Conservation (phyloP, 2,329 filamentous ascomycete genomes). For the Botrytis paeoniae region DNA sequence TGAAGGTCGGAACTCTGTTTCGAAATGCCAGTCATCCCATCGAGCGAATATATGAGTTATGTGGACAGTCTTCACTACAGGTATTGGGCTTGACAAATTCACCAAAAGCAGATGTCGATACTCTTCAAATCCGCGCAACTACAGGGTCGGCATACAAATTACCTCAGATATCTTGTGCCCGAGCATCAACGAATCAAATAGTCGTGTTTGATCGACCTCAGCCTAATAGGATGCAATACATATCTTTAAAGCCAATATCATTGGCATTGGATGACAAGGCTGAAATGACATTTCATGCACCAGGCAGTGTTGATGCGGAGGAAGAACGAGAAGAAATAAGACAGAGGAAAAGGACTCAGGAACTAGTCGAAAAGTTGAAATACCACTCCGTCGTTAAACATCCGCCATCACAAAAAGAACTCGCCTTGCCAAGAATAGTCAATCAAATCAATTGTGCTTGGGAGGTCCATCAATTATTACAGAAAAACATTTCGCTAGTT, state of each 20-base stretch:
- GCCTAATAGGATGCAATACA: slow-evolving; percentile 90
- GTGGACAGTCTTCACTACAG: slow-evolving; percentile 77
- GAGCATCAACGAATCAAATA: slow-evolving; percentile 74
- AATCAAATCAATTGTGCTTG: slow-evolving; percentile 95
- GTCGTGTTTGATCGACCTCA: slow-evolving; percentile 85
- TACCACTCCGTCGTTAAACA: slow-evolving; percentile 81
- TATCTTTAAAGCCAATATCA: slow-evolving; percentile 85
- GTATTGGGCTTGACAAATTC: slow-evolving; percentile 82
- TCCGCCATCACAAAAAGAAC: slow-evolving; percentile 75
- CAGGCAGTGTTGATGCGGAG: slow-evolving; percentile 64
- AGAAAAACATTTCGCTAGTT: slow-evolving; percentile 85
- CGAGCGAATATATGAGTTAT: slow-evolving; percentile 76
- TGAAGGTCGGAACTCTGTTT: slow-evolving; percentile 79
- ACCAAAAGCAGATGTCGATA: slow-evolving; percentile 54
- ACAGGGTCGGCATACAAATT: slow-evolving; percentile 50
- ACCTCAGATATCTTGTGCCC: slow-evolving; percentile 73
- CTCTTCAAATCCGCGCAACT: slow-evolving; percentile 65
- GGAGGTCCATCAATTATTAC: slow-evolving; percentile 80
- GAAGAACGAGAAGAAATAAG: slow-evolving; percentile 64
- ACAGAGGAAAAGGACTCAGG: slow-evolving; percentile 57
- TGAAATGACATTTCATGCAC: slow-evolving; percentile 40
- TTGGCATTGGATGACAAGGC: slow-evolving; percentile 77
- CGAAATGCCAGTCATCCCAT: slow-evolving; percentile 78
- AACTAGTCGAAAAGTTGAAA: slow-evolving; percentile 80
- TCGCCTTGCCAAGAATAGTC: slow-evolving; percentile 74